These are phyloP conservation scores for Aethionema arabicum DNA, from an alignment of 345 rosid species.

Conservation along the genomic window DNA sequence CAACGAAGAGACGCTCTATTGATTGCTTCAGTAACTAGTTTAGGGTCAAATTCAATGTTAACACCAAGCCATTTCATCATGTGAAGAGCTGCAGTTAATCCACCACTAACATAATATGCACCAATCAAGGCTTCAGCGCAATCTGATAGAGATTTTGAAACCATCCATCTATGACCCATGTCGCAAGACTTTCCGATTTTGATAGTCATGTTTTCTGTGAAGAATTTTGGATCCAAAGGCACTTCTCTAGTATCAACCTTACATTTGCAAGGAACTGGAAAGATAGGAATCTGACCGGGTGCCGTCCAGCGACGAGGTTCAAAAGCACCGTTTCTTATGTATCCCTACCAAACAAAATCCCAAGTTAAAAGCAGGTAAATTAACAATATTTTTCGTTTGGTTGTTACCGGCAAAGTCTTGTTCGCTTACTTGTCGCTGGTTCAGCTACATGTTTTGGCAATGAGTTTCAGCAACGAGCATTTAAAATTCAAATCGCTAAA, in stretches of 20 bases:
- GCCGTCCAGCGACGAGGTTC: conserved; percentile 93
- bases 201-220: conserved; percentile 46
- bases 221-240: conserved; percentile 62
- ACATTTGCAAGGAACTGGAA: conserved; percentile 62
- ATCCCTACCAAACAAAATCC: conserved; percentile 51
- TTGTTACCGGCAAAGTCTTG: no score
- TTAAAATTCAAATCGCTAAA: no score
- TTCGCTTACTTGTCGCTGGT: no score
- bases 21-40: conserved; percentile 49
- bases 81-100: conserved; percentile 60
- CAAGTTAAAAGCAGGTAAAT: neutral
- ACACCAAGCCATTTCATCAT: conserved; percentile 79
- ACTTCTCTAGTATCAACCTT: conserved; percentile 65
- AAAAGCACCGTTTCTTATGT: conserved; percentile 71
- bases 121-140: conserved; percentile 88
- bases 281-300: conserved; percentile 67
- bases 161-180: conserved; percentile 83
- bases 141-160: conserved; percentile 79
- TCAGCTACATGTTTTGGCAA: no score
- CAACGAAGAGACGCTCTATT: conserved; percentile 45
- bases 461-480: no score
- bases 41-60: conserved; percentile 50
- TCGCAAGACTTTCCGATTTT: conserved; percentile 67
- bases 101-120: conserved; percentile 71
- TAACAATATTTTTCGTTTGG: no score